Conservation (phyloP, 2,329 filamentous ascomycete genomes). For the Penicillium sp. region DNA sequence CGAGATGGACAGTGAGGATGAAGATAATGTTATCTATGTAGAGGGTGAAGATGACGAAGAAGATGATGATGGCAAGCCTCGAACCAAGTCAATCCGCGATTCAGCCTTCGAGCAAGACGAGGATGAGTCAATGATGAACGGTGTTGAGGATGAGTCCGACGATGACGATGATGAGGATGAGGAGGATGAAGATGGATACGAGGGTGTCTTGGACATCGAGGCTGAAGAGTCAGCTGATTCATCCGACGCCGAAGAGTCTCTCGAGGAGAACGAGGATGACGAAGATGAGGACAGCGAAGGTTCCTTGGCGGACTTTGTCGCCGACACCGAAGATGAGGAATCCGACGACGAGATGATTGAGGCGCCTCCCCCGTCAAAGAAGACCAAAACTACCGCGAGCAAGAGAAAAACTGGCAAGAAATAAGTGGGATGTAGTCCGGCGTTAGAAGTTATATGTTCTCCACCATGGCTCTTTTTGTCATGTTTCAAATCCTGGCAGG, state of each 20-base stretch:
- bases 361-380: conserved; percentile 31
- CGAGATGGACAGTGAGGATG: conserved; percentile 49
- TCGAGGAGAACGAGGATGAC: conserved; percentile 57
- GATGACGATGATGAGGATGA: conserved; percentile 52
- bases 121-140: conserved; percentile 39
- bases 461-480: not conserved
- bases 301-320: conserved; percentile 42
- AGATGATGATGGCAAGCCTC: conserved; percentile 33
- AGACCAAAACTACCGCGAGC: conserved; percentile 25
- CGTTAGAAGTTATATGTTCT: not conserved
- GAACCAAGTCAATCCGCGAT: conserved; percentile 34
- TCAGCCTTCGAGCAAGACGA: conserved; percentile 32
- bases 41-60: conserved; percentile 67
- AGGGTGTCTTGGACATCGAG: conserved; percentile 41
- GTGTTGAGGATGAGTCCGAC: conserved; percentile 38
- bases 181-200: conserved; percentile 43
- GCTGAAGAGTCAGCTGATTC: conserved; percentile 39
- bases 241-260: conserved; percentile 44
- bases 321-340: conserved; percentile 43
- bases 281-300: conserved; percentile 57
- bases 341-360: conserved; percentile 25
- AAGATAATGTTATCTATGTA: conserved; percentile 76
- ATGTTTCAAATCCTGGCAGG: too few species aligned
- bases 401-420: conserved; percentile 33
- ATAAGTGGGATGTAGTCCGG: conserved; percentile 13